Evolutionary conservation across 1,284 basidiomycete genomes (phyloP).

Genomic region (Vanrija sp.): DNA sequence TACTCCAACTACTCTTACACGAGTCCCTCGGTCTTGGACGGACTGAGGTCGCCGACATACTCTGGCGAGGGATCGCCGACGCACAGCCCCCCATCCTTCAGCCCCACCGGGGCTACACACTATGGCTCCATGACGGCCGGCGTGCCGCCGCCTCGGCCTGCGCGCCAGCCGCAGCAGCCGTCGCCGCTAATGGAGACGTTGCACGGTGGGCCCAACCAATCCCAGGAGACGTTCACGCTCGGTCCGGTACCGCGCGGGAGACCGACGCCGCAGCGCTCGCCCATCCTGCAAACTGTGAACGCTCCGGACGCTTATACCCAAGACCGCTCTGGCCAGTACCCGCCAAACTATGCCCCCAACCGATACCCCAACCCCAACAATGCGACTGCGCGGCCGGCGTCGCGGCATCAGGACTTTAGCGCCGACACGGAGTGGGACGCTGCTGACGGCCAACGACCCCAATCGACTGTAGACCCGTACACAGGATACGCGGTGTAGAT

Average conservation of each 20-base stretch:
- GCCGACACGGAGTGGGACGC: background rate
- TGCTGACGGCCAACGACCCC: background rate
- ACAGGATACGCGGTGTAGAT: background rate
- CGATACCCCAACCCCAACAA: background rate
- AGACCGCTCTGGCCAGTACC: background rate
- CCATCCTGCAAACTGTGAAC: background rate
- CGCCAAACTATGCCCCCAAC: background rate
- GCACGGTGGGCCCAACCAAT: too few relatives aligned
- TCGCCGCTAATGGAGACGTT: too few relatives aligned
- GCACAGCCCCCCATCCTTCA: background rate
- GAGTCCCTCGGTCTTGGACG: background rate
- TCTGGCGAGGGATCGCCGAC: background rate
- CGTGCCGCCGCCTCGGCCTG: too few relatives aligned
- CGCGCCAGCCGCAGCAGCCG: too few relatives aligned
- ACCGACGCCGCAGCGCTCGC: background rate
- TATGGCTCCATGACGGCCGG: background rate
- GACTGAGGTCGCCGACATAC: background rate
- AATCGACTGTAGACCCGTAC: background rate
- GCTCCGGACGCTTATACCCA: background rate
- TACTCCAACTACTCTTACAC: background rate
- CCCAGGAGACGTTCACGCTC: background rate
- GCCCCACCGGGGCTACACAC: background rate
- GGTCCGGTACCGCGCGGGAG: too few relatives aligned
- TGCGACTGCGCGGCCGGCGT: too few relatives aligned
- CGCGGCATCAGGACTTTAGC: background rate